These are phyloP conservation scores for Citropsis articulata DNA, from an alignment of 345 rosid genomes.

Conservation along the genomic window DNA sequence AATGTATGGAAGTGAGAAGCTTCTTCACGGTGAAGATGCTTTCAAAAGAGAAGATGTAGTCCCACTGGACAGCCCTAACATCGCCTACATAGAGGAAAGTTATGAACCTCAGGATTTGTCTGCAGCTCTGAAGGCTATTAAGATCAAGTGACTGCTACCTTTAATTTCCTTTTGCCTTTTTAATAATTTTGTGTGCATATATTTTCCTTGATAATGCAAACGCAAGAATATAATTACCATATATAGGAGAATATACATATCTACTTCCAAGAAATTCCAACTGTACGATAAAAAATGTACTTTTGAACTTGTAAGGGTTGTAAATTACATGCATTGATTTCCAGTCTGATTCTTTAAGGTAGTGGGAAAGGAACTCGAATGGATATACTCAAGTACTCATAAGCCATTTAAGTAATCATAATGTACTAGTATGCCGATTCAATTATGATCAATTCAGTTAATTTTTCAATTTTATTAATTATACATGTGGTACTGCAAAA, in stretches of 20 bases:
- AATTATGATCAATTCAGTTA: background rate
- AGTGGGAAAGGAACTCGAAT: background rate
- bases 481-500: background rate
- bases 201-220: constrained; percentile 4
- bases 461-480: background rate
- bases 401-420: background rate
- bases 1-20: constrained; percentile 57
- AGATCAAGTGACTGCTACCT: constrained; percentile 40
- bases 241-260: constrained; percentile 14
- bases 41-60: constrained; percentile 59
- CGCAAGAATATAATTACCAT: constrained; percentile 10
- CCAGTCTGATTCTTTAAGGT: background rate
- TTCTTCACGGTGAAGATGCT: constrained; percentile 52
- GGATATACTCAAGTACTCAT: no score
- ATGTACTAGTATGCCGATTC: background rate
- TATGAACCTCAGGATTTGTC: constrained; percentile 45
- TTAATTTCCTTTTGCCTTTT: constrained; percentile 1
- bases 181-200: constrained; percentile 8
- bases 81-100: constrained; percentile 35
- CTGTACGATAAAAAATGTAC: background rate
- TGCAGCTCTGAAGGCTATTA: constrained; percentile 42
- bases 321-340: background rate
- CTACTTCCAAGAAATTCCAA: constrained; percentile 8
- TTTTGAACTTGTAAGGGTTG: constrained; percentile 1
- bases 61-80: constrained; percentile 44